Evolutionary conservation across 768 basidiomycete species (phyloP), one percentile per base, ranked within the genome.

Genomic region (Royoungia palumana): DNA sequence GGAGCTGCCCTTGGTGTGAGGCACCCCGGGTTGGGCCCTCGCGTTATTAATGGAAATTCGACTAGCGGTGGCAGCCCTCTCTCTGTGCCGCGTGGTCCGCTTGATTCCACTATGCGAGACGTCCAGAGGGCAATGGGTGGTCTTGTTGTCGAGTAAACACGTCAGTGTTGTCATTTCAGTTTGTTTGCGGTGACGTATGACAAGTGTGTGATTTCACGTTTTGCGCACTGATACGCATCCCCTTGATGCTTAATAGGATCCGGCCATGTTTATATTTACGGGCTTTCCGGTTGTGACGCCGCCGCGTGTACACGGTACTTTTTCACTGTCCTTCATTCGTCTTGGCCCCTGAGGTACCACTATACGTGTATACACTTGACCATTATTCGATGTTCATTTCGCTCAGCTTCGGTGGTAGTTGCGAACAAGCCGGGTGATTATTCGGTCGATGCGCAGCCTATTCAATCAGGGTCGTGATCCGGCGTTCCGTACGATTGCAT

Each of bases 1-100:
- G 91, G 89, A 35, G 85, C 85, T 46, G 89, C 89, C 27, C 73
- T 93, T 48, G 91, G 90, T 38, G 78, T 92, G 51, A 78, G 89
- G 69, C 89, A 90, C 68, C 90, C 90, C 25, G 76, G 77, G 34
- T 71, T 90, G 50, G 79, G 77, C 19, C 81, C 83, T 32, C 78
- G 88, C 54, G 64, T 80, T 44, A 65, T 85, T 53, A 66, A 56
- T 62, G 71, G 68, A 47, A 65, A 68, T 44, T 71, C 68, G 44
- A 58, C 66, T 10, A 70, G 72, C 36, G 62, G 67, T n/a, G 66
- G 67, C 32, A 55, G 53, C 47, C 51, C 67, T 47, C 51, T 60
- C 34, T 38, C 61, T 36, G 49, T 39, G 7, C 54, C 53, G 50
- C 54, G 66, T 61, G 73, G 65, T 46, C 73, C 75, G 28, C 70